Percentiles rank a stretch among this genome's conserved stretches.
Evolutionary conservation across 495 filamentous ascomycete species (phyloP).

Genomic region (Xylaria longipes): DNA sequence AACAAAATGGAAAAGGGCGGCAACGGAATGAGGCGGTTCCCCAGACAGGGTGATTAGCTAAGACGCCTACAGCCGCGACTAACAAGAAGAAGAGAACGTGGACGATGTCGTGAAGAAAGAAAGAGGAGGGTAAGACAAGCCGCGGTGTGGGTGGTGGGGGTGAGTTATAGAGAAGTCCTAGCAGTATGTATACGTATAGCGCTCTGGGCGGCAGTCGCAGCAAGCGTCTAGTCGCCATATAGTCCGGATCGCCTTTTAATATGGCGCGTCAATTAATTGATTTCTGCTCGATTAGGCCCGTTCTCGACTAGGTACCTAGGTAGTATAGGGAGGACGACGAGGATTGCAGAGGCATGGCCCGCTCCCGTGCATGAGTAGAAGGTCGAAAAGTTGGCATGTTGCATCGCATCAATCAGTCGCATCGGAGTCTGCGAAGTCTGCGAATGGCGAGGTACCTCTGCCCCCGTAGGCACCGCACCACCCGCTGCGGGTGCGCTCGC

Average conservation of each 20-base stretch:
- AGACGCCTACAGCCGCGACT: slow-evolving; percentile 59
- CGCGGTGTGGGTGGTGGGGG: slow-evolving; percentile 47
- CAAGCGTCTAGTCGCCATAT: slow-evolving; percentile 30
- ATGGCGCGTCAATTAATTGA: slow-evolving; percentile 17
- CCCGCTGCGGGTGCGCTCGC: neutral
- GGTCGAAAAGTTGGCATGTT: slow-evolving; percentile 31
- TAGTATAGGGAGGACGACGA: slow-evolving; percentile 12
- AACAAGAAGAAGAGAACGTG: slow-evolving; percentile 58
- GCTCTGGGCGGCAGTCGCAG: slow-evolving; percentile 31
- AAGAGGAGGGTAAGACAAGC: slow-evolving; percentile 55
- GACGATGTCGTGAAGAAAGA: slow-evolving; percentile 54
- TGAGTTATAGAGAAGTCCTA: slow-evolving; percentile 47
- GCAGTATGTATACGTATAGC: slow-evolving; percentile 18
- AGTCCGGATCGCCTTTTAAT: slow-evolving; percentile 28
- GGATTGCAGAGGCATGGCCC: slow-evolving; percentile 31
- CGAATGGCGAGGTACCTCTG: slow-evolving; percentile 10
- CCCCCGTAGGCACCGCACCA: neutral
- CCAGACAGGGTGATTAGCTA: slow-evolving; percentile 64
- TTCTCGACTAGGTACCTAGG: too few species aligned
- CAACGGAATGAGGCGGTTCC: slow-evolving; percentile 61
- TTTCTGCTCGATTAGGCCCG: slow-evolving; percentile 24
- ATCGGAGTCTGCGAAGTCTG: slow-evolving; percentile 21
- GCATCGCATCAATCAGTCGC: slow-evolving; percentile 16
- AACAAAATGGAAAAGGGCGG: slow-evolving; percentile 56
- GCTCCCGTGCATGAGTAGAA: slow-evolving; percentile 38